phyloP scores from a whole-genome alignment of 2,329 filamentous ascomycete genomes.

The Aspergillus sp. region DNA sequence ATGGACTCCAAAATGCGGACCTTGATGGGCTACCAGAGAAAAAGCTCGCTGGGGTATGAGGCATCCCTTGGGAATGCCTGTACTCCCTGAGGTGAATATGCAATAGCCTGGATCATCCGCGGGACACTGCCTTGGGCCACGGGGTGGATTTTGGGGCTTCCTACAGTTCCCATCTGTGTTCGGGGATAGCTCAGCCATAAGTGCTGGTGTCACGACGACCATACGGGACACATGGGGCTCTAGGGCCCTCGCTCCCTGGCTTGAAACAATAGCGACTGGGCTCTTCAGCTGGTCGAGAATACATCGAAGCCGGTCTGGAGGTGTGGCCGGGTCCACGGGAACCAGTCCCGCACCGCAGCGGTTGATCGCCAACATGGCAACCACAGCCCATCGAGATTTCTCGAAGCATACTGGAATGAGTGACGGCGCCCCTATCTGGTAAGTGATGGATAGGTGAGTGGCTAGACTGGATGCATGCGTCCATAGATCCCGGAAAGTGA shows the following conservation, averaged over 20 bases:
- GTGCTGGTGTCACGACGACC: not conserved
- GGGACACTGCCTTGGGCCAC: no score
- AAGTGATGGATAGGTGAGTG: not conserved
- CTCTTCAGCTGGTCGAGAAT: not conserved
- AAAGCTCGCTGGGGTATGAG: not conserved
- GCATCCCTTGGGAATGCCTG: not conserved
- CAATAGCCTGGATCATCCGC: not conserved
- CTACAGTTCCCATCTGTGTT: not conserved
- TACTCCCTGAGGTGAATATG: not conserved
- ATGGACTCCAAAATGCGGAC: not conserved
- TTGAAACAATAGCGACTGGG: not conserved
- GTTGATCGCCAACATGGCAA: not conserved
- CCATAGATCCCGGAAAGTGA: not conserved
- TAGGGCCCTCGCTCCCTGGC: not conserved
- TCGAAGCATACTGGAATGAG: not conserved
- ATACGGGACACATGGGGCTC: not conserved
- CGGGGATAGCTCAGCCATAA: not conserved
- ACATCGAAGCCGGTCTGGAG: not conserved
- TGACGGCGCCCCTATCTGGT: not conserved
- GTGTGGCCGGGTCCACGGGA: not conserved
- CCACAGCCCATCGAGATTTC: not conserved
- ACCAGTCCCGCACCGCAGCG: not conserved
- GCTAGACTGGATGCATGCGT: not conserved
- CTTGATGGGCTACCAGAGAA: not conserved
- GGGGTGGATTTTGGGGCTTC: not conserved